Evolutionary conservation across 2,329 filamentous ascomycete species (phyloP).

Genomic region (Fonsecaea pedrosoi): DNA sequence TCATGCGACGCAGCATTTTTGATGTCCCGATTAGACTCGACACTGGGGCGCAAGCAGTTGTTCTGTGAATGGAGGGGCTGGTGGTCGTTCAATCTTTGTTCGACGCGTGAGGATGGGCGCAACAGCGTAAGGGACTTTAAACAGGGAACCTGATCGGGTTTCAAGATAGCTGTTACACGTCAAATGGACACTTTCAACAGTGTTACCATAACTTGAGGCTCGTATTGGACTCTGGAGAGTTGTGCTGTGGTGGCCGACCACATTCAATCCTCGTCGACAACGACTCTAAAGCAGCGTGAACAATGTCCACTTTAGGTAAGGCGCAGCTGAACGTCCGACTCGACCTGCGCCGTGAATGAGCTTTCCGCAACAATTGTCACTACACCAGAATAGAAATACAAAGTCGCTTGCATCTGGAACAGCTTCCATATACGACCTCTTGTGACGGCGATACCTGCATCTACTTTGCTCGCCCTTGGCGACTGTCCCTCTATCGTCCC

Average conservation of each 20-base stretch:
- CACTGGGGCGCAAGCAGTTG: slow-evolving; percentile 11
- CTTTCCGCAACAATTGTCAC: not conserved
- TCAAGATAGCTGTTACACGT: slow-evolving; percentile 29
- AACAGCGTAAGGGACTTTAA: slow-evolving; percentile 15
- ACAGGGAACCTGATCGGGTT: not conserved
- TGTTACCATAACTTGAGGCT: slow-evolving; percentile 11
- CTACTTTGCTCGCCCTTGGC: not conserved
- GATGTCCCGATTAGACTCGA: not conserved
- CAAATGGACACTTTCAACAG: slow-evolving; percentile 16
- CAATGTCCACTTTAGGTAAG: not conserved
- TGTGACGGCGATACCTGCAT: not conserved
- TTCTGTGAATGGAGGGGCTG: slow-evolving; percentile 14
- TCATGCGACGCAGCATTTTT: slow-evolving; percentile 3
- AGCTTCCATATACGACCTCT: not conserved
- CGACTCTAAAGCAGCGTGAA: slow-evolving; percentile 9
- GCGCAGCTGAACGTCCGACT: slow-evolving; percentile 1
- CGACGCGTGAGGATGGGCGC: slow-evolving; percentile 32
- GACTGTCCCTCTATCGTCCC: not conserved
- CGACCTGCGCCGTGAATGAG: slow-evolving; percentile 5
- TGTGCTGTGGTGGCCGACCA: slow-evolving; percentile 3
- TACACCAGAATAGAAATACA: not conserved
- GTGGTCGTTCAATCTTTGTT: slow-evolving; percentile 14
- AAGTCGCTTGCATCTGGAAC: not conserved
- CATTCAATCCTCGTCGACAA: slow-evolving; percentile 1
- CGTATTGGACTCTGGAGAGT: slow-evolving; percentile 9